A percentile compares a stretch with the other conserved stretches of the same genome.
Conservation (phyloP, 345 rosid species). For the Populus euphratica region DNA sequence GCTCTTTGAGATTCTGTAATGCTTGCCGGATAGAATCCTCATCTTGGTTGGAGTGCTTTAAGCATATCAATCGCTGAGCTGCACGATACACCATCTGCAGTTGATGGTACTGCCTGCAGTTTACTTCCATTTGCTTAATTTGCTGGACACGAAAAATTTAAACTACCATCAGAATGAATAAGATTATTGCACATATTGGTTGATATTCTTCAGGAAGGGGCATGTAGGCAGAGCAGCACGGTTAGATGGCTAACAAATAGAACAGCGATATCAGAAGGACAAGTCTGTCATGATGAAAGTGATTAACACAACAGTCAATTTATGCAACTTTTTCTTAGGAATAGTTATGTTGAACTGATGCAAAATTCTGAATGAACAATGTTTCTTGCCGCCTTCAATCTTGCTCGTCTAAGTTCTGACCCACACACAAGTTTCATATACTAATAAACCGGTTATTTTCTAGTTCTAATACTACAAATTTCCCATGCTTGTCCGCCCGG, state of each 20-base stretch:
- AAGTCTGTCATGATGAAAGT: too few species aligned
- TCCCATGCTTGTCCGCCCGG: too few species aligned
- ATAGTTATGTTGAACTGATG: neutral
- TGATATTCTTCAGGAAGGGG: neutral
- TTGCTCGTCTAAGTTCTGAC: too few species aligned
- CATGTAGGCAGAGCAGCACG: neutral
- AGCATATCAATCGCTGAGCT: slow-evolving; percentile 68
- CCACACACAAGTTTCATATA: too few species aligned
- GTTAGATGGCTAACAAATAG: neutral
- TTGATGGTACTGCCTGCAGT: slow-evolving; percentile 46
- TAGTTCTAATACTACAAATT: too few species aligned
- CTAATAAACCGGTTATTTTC: too few species aligned
- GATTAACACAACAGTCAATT: too few species aligned
- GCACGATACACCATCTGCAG: slow-evolving; percentile 44
- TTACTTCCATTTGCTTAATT: slow-evolving; percentile 57
- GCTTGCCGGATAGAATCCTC: slow-evolving; percentile 68
- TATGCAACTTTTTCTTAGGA: neutral
- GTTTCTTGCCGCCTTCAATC: neutral
- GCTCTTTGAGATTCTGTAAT: slow-evolving; percentile 60
- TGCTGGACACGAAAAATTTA: slow-evolving; percentile 40
- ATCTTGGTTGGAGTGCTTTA: slow-evolving; percentile 61
- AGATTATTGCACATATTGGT: neutral
- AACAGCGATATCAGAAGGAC: too few species aligned
- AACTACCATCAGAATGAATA: neutral
- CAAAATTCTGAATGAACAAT: too few species aligned